Base-by-base conservation (phyloP, 2,329 filamentous ascomycete genomes). In the Fusarium sterilihyphosum region DNA sequence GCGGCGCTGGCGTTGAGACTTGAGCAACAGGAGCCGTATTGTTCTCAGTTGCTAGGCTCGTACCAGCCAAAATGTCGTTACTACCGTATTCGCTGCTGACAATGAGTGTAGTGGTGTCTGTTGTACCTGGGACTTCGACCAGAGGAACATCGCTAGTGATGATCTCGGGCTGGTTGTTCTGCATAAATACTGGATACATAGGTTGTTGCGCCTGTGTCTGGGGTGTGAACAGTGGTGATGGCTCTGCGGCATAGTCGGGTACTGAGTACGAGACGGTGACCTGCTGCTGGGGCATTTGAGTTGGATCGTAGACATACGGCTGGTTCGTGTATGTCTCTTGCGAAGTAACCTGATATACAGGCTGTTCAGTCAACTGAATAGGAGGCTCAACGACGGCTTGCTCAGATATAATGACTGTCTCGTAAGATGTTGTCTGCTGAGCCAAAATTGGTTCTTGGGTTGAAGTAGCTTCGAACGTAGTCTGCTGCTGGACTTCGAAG, bases 91-190 rank as follows among this genome's bases (percentile, higher is more conserved):
- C 71, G 17, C 53, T 33, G 2, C 22, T 52, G 1, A 54, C 0
- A 4, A 56, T 16, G 20, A 58, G 33, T 2, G 31, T 46, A 5
- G 71, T 56, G 5, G 35, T 59, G 2, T 61, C 70, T 4, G 52
- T 10, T 20, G 16, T 37, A 8, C 33, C 29, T 0, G 53, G 59
- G 4, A 61, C 56, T 29, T 74, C 71, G 7, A 74, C 67, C 0
- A 74, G 33, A 37, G 73, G 67, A 3, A 12, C 56, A 0, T 74
- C 63, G 8, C 67, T 74, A 0, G 71, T 74, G 29, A 74, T 75
- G 7, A 74, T 75, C 35, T 74, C 68, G 0, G 71, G 71, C 8
- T 72, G 74, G 6, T 72, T 73, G 18, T 77, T 73, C 1, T 52
- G 74, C 1, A 63, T 17, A 1, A 65, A 69, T 1, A 57, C 18